A percentile compares a stretch with the other conserved stretches of the same genome.
These are phyloP conservation scores for Capsicum baccatum DNA, from an alignment of 257 asterid genomes.

Conservation along the genomic window DNA sequence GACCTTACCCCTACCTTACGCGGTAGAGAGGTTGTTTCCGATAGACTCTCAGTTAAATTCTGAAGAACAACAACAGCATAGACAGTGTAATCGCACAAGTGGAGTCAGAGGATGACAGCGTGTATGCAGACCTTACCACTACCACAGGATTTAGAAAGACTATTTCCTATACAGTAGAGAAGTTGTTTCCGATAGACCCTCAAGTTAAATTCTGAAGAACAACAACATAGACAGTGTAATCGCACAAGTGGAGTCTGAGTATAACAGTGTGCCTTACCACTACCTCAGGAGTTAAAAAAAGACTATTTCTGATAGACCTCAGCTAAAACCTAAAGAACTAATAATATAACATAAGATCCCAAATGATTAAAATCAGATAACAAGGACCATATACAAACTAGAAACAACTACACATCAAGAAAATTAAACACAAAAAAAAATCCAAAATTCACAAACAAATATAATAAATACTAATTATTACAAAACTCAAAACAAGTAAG, in stretches of 20 bases:
- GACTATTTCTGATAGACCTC: not conserved
- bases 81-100: too few species aligned
- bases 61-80: not conserved
- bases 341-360: not conserved
- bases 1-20: too few species aligned
- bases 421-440: not conserved
- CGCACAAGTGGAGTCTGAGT: too few species aligned
- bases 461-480: not conserved
- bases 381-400: constrained; percentile 1
- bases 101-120: fast-evolving
- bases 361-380: not conserved
- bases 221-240: too few species aligned
- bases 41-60: too few species aligned
- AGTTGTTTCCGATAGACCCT: not conserved
- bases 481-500: not conserved
- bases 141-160: too few species aligned
- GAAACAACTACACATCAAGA: not conserved
- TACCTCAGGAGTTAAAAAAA: not conserved
- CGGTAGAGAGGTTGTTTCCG: too few species aligned
- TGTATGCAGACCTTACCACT: not conserved
- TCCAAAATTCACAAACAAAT: not conserved
- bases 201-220: not conserved
- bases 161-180: not conserved
- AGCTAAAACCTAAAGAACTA: not conserved
- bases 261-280: not conserved